Evolutionary conservation across 805 yeast species (phyloP).

Genomic region (Candida loeiensis): DNA sequence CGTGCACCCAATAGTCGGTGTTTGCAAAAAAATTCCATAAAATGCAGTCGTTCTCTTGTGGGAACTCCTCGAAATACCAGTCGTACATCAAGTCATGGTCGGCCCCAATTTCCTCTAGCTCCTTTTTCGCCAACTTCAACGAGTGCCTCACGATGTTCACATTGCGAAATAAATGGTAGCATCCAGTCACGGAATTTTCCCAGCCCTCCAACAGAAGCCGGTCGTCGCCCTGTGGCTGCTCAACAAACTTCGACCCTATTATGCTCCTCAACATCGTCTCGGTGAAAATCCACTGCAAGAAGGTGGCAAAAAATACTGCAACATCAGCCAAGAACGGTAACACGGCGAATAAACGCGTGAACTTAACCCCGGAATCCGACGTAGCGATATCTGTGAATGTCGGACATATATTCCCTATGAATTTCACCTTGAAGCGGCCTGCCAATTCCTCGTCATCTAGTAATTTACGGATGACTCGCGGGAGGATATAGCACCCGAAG

Average conservation of each 20-base stretch:
- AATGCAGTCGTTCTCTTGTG: slow-evolving; percentile 19
- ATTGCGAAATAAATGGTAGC: slow-evolving; percentile 40
- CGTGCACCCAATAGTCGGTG: slow-evolving; percentile 65
- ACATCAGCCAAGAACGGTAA: slow-evolving; percentile 36
- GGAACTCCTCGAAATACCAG: slow-evolving; percentile 34
- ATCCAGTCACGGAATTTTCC: slow-evolving; percentile 40
- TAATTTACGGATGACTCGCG: slow-evolving; percentile 42
- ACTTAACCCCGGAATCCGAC: slow-evolving; percentile 31
- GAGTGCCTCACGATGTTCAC: slow-evolving; percentile 51
- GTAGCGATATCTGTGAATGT: slow-evolving; percentile 61
- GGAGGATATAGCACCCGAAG: slow-evolving; percentile 63
- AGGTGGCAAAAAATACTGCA: slow-evolving; percentile 23
- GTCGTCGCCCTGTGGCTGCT: slow-evolving; percentile 20
- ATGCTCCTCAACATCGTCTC: slow-evolving; percentile 19
- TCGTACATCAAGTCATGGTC: slow-evolving; percentile 48
- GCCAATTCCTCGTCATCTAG: slow-evolving; percentile 21
- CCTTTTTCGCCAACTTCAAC: slow-evolving; percentile 55
- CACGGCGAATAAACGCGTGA: slow-evolving; percentile 22
- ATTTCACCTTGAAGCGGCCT: slow-evolving; percentile 28
- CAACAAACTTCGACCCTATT: slow-evolving; percentile 22
- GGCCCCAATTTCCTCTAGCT: slow-evolving; percentile 50
- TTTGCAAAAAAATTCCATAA: slow-evolving; percentile 59
- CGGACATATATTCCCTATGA: slow-evolving; percentile 66
- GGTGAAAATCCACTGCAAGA: slow-evolving; percentile 32
- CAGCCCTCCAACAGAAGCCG: slow-evolving; percentile 20